Base-by-base conservation (phyloP, 192 early-diverging fungal species). In the Backusella tarrabulga region DNA sequence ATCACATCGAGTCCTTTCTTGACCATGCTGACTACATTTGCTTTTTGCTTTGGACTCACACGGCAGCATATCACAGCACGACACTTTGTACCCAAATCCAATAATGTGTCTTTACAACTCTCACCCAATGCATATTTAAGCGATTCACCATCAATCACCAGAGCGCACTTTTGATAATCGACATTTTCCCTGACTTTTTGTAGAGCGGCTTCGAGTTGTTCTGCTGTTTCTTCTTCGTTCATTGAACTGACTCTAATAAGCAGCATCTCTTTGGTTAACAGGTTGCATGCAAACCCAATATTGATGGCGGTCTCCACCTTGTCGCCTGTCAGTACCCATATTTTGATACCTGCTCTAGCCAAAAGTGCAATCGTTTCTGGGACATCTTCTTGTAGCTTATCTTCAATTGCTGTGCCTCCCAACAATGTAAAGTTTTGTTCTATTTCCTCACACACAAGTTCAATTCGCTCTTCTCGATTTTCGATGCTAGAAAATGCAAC, bases 281-380 rank as follows among this genome's bases (percentile, higher is more conserved):
- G 81, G 69, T 89, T 91, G 73, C 90, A 90, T 0, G 93, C 89
- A 56, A 91, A 88, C 0, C 93, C 93, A 84, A 94, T 94, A 76
- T 92, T 93, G 76, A 94, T 92, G 1, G 93, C 93, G 6, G 93
- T 94, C 70, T 94, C 93, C 79, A 91, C 83, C 73, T 93, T 93
- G 83, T 94, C 94, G 3, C 91, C 93, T 4, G 93, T 94, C 67
- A 94, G 76, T 11, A 94, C 91, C 92, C 93, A 94, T 32, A 94
- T 72, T 77, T 92, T 92, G 34, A 93, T 89, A 23, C 91, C 91
- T 0, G 93, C 93, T 2, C 81, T 80, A 41, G 85, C 81, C 11
- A 94, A 71, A 2, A 83, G 84, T 7, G 83, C 84, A n/a, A 94
- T 94, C 41, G 87, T 88, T 36, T 93, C 91, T 6, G 93, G 92